Base-by-base conservation (phyloP, 441 rosid genomes). In the Adansonia rubrostipa region DNA sequence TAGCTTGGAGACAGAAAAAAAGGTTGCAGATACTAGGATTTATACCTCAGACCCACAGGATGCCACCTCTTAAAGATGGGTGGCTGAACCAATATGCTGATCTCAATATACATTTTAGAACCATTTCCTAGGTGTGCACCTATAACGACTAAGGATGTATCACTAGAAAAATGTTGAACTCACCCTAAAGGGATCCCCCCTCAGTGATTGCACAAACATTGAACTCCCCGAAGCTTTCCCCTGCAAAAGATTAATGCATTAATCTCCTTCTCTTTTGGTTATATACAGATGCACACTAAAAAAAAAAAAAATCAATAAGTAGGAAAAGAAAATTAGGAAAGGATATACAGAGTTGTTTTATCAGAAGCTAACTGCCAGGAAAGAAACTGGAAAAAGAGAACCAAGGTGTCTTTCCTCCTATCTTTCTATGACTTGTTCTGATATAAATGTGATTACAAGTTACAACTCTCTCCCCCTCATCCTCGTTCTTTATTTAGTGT, bases 161-260 rank as follows among this genome's bases (percentile, higher is more conserved):
- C 70, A 64, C 45, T 22, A 13, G 69, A 9, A 76, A 75, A 56
- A 58, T 36, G 68, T 6, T 61, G 11, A 74, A 84, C 97, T 90
- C 74, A 95, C 99, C 84, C 95, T 88, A 83, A 88, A 91, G 10
- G 99, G 99, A 80, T 96, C 99, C 42, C 98, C 97, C 78, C 99
- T 92, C 83, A 96, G 80, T 71, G 98, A 96, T 82, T 96, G 99
- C 85, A 96, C 99, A 70, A 86, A 96, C 97, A 93, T 87, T 9
- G 97, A 90, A 78, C 85, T 85, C 64, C 92, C 92, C 0, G 85
- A 84, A 76, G 91, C 86, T 71, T 82, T 85, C 72, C 96, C 93
- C 99, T 95, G 91, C 84, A 81, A 61, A 24, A 77, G 77, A 77
- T 74, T 57, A 78, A 45, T 63, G 78, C n/a, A 61, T 22, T 28